phyloP scores from a whole-genome alignment of 257 asterid genomes.

The Primulina huaijiensis region DNA sequence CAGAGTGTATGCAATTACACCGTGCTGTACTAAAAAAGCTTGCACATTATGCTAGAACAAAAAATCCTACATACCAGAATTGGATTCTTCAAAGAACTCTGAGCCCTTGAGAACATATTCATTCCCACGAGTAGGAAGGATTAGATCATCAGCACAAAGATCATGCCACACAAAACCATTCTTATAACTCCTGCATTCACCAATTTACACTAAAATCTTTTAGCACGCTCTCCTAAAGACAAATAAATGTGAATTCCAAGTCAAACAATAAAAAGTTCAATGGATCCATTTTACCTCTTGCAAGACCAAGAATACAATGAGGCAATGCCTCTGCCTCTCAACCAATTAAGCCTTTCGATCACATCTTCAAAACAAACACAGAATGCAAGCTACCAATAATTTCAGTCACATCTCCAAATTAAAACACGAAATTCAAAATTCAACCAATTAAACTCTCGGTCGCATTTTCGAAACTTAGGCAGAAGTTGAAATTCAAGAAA shows the following conservation, averaged over 20 bases:
- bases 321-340: slow-evolving; percentile 97
- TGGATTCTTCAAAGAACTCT: slow-evolving; percentile 75
- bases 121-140: slow-evolving; percentile 81
- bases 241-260: not conserved
- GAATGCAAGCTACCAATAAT: not conserved
- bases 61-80: slow-evolving; percentile 36
- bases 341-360: slow-evolving; percentile 67
- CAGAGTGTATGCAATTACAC: not conserved
- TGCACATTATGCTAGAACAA: not conserved
- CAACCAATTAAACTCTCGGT: not conserved
- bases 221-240: not conserved
- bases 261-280: not conserved
- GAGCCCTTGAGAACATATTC: slow-evolving; percentile 98
- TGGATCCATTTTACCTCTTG: slow-evolving; percentile 66
- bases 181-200: slow-evolving; percentile 70
- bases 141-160: slow-evolving; percentile 77
- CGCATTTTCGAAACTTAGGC: not conserved
- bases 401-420: not conserved
- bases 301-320: slow-evolving; percentile 95
- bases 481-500: slow-evolving; percentile 1
- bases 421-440: not conserved
- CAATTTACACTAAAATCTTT: slow-evolving; percentile 16
- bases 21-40: not conserved
- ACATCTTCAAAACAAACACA: slow-evolving; percentile 61
- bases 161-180: slow-evolving; percentile 98